Evolutionary conservation across 192 early-diverging fungal species (phyloP).

Genomic region (Chytriomyces confervae): DNA sequence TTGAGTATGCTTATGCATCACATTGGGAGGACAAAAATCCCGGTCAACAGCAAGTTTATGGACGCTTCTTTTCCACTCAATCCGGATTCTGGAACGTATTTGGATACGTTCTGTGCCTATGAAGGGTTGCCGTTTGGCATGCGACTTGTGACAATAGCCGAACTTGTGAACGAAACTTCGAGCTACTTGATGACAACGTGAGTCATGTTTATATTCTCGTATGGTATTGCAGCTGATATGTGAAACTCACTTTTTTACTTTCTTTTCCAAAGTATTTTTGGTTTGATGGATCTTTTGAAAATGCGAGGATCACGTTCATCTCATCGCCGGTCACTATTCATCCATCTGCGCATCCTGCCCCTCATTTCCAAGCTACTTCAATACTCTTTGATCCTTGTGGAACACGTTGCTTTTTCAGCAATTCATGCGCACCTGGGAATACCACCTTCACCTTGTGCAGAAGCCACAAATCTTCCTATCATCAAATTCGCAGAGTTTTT

Average conservation of each 20-base stretch:
- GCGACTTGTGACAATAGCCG: constrained; percentile 8
- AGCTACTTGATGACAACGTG: not conserved
- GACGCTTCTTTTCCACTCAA: not conserved
- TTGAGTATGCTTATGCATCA: not conserved
- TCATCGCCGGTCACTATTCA: constrained; percentile 3
- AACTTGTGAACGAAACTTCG: not conserved
- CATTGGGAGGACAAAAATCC: not conserved
- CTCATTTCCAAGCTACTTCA: not conserved
- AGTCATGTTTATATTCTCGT: not conserved
- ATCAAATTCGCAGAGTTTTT: constrained; percentile 13
- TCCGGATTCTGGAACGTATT: not conserved
- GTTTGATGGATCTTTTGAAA: not conserved
- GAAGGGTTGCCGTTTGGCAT: not conserved
- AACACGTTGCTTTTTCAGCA: not conserved
- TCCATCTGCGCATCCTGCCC: not conserved
- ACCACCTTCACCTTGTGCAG: not conserved
- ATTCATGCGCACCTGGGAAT: not conserved
- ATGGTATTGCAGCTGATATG: not conserved
- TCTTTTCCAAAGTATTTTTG: not conserved
- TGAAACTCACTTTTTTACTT: not conserved
- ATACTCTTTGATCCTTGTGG: not conserved
- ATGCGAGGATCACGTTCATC: not conserved
- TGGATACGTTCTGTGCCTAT: not conserved
- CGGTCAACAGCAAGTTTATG: not conserved
- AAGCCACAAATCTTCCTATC: not conserved